These are phyloP conservation scores for Poa annua DNA, from an alignment of 176 grass and related monocot genomes.

Conservation along the genomic window DNA sequence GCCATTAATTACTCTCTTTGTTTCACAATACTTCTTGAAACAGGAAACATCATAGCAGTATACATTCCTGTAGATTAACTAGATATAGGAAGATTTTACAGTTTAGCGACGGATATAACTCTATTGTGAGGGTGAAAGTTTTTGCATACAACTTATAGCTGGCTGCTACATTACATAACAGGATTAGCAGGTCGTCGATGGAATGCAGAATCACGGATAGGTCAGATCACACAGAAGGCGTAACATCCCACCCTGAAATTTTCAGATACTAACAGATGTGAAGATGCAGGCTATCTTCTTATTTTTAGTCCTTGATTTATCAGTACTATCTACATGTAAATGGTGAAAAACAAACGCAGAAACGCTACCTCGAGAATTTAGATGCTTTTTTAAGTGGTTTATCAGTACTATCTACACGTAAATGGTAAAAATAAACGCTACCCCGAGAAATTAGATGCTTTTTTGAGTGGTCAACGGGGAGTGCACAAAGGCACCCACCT, in stretches of 20 bases:
- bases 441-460: no score
- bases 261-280: background rate
- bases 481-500: no score
- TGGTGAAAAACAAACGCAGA: background rate
- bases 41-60: background rate
- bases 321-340: background rate
- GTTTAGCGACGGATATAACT: background rate
- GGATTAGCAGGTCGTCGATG: background rate
- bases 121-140: background rate
- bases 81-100: slow-evolving; percentile 4
- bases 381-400: background rate
- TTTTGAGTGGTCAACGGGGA: no score
- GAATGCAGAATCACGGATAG: background rate
- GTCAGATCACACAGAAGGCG: background rate
- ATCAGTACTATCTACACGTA: no score
- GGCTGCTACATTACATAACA: background rate
- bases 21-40: slow-evolving; percentile 15
- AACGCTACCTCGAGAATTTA: background rate
- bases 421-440: no score
- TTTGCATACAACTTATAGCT: background rate
- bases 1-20: background rate
- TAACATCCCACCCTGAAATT: background rate
- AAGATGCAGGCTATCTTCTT: background rate
- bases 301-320: background rate
- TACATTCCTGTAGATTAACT: background rate